phyloP scores from a whole-genome alignment of 2,329 filamentous ascomycete species.

The Cucurbitaria berberidis region DNA sequence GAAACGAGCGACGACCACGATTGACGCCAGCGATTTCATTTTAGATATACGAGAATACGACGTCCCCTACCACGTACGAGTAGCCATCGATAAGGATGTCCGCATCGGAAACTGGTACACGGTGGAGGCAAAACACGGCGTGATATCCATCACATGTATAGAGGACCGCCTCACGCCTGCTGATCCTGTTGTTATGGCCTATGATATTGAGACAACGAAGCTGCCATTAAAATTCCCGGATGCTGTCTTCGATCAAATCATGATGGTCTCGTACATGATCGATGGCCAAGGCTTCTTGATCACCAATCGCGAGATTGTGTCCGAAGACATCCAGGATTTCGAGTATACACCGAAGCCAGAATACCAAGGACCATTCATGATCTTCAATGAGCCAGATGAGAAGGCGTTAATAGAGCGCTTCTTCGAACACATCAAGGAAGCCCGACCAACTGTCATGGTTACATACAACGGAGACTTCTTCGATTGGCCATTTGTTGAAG shows the following conservation, averaged over 20 bases:
- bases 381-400: constrained; percentile 97
- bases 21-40: constrained; percentile 95
- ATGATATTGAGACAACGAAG: constrained; percentile 98
- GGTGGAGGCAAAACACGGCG: constrained; percentile 90
- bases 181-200: constrained; percentile 98
- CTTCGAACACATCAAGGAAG: constrained; percentile 94
- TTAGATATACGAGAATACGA: constrained; percentile 99
- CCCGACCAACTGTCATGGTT: constrained; percentile 92
- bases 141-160: constrained; percentile 81
- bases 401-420: constrained; percentile 87
- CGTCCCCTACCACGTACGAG: constrained; percentile 98
- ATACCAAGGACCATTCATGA: constrained; percentile 93
- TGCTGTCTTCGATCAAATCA: constrained; percentile 90
- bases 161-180: constrained; percentile 88
- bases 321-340: constrained; percentile 95
- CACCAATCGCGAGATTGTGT: constrained; percentile 96
- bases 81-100: constrained; percentile 97
- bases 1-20: constrained; percentile 76
- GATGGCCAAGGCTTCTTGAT: constrained; percentile 97
- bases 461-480: constrained; percentile 99
- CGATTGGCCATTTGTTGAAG: constrained; percentile 99
- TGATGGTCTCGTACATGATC: constrained; percentile 99
- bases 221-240: constrained; percentile 96
- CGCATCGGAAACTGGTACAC: constrained; percentile 97
- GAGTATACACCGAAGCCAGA: constrained; percentile 98